Percentiles rank a stretch among this genome's conserved stretches.
These are phyloP conservation scores for Streptanthus diversifolius DNA, from an alignment of 345 rosid genomes.

Conservation along the genomic window DNA sequence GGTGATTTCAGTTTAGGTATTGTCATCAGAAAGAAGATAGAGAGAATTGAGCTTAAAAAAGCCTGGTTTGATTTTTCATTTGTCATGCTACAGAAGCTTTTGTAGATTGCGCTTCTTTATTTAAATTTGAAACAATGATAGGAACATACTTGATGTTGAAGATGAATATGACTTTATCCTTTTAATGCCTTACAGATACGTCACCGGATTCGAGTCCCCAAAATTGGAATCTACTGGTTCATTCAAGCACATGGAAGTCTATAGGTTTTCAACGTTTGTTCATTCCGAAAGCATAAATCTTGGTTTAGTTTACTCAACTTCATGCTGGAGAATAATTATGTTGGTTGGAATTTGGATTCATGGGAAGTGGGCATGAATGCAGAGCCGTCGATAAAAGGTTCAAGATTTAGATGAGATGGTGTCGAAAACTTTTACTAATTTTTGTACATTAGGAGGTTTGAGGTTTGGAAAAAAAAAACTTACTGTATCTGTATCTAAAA, in stretches of 20 bases:
- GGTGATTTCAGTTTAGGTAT: slow-evolving; percentile 17
- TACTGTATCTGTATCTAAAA: slow-evolving; percentile 10
- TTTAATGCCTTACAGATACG: slow-evolving; percentile 25
- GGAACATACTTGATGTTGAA: slow-evolving; percentile 19
- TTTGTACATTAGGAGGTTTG: slow-evolving; percentile 32
- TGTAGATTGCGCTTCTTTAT: slow-evolving; percentile 21
- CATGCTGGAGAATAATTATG: slow-evolving; percentile 26
- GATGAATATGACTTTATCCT: slow-evolving; percentile 24
- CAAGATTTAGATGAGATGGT: slow-evolving; percentile 27
- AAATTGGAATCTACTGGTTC: slow-evolving; percentile 13
- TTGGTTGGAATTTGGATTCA: slow-evolving; percentile 18
- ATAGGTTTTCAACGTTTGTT: slow-evolving; percentile 24
- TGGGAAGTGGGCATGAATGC: slow-evolving; percentile 3
- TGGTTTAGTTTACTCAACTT: slow-evolving; percentile 20
- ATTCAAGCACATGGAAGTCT: slow-evolving; percentile 27
- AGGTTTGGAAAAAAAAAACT: slow-evolving; percentile 1
- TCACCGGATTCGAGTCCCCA: not conserved
- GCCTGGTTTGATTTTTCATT: slow-evolving; percentile 20
- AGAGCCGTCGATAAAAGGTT: not conserved
- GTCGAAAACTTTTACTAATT: slow-evolving; percentile 26
- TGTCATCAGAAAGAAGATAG: slow-evolving; percentile 23
- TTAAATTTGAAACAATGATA: slow-evolving; percentile 15
- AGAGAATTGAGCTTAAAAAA: not conserved
- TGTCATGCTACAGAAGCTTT: slow-evolving; percentile 14
- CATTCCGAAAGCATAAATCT: slow-evolving; percentile 24